phyloP scores from a whole-genome alignment of 2,329 filamentous ascomycete species.

The Zymoseptoria brevis region DNA sequence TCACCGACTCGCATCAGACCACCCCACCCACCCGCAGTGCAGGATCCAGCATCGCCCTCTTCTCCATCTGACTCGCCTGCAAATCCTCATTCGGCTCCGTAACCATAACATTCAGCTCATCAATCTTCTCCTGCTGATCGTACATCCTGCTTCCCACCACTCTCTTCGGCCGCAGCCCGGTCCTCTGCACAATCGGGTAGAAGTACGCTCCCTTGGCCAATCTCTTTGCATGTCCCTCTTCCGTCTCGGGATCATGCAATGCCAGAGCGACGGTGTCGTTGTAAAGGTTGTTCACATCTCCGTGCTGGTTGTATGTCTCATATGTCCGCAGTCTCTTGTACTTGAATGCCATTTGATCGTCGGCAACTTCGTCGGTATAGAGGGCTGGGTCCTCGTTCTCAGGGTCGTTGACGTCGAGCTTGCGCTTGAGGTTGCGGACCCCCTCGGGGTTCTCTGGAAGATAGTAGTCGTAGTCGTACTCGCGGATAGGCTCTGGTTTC shows the following conservation, averaged over 20 bases:
- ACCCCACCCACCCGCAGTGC: conserved; percentile 6
- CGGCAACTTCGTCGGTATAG: conserved; percentile 38
- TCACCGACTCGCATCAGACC: neutral
- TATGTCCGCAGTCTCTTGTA: conserved; percentile 54
- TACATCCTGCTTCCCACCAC: conserved; percentile 29
- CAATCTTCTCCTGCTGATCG: conserved; percentile 13
- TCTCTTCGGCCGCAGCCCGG: conserved; percentile 42
- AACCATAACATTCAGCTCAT: conserved; percentile 22
- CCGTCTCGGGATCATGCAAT: conserved; percentile 45
- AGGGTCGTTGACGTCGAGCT: conserved; percentile 47
- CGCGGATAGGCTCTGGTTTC: conserved; percentile 44
- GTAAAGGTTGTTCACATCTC: conserved; percentile 45
- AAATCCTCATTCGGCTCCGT: conserved; percentile 10
- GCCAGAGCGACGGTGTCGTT: conserved; percentile 50
- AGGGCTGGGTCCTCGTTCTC: conserved; percentile 46
- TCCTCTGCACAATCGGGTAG: conserved; percentile 52
- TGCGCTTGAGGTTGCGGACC: conserved; percentile 47
- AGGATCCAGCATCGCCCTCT: conserved; percentile 14
- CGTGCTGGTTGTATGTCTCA: conserved; percentile 48
- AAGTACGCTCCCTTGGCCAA: conserved; percentile 52
- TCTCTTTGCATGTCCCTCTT: conserved; percentile 31
- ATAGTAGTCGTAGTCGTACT: conserved; percentile 54
- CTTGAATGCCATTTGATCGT: conserved; percentile 39
- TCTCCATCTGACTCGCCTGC: conserved; percentile 8
- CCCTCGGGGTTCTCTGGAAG: conserved; percentile 44